Conservation (phyloP, 2,329 filamentous ascomycete species). For the Alternaria sp. region DNA sequence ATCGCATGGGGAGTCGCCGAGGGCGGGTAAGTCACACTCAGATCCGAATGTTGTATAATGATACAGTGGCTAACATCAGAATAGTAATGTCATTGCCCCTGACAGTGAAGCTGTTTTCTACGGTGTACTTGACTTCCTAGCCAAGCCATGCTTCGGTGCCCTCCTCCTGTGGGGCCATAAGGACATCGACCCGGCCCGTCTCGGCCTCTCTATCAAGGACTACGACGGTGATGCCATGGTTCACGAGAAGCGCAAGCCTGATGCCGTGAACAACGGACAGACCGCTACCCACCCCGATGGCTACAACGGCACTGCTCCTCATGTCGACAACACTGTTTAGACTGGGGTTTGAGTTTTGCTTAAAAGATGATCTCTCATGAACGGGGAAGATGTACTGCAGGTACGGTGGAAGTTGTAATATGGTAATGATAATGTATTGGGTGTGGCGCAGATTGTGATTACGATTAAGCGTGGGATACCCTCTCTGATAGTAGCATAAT, state of each 20-base stretch:
- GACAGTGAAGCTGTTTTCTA: slow-evolving; percentile 75
- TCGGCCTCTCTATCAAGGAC: slow-evolving; percentile 63
- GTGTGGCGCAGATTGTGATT: background rate
- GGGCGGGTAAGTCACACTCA: slow-evolving; percentile 38
- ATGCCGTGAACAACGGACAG: slow-evolving; percentile 1
- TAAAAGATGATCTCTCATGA: background rate
- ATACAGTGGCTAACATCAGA: background rate
- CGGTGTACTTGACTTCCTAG: slow-evolving; percentile 69
- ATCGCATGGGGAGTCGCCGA: slow-evolving; percentile 68
- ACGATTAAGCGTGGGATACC: background rate
- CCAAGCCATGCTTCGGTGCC: slow-evolving; percentile 70
- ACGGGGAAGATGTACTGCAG: background rate
- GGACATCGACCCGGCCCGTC: slow-evolving; percentile 64
- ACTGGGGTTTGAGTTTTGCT: background rate
- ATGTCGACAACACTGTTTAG: slow-evolving; percentile 5
- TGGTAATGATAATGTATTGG: background rate
- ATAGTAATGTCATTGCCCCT: slow-evolving; percentile 70
- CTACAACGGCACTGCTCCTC: background rate
- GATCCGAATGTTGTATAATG: background rate
- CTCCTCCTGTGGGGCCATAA: slow-evolving; percentile 70
- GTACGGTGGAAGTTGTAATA: background rate
- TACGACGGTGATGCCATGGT: slow-evolving; percentile 52
- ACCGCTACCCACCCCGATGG: slow-evolving; percentile 1
- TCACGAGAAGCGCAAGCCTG: slow-evolving; percentile 29
- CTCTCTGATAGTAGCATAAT: background rate